Evolutionary conservation across 164 flowering plant genomes (phyloP), one percentile per base, ranked within the genome.

Genomic region (Platanus orientalis): DNA sequence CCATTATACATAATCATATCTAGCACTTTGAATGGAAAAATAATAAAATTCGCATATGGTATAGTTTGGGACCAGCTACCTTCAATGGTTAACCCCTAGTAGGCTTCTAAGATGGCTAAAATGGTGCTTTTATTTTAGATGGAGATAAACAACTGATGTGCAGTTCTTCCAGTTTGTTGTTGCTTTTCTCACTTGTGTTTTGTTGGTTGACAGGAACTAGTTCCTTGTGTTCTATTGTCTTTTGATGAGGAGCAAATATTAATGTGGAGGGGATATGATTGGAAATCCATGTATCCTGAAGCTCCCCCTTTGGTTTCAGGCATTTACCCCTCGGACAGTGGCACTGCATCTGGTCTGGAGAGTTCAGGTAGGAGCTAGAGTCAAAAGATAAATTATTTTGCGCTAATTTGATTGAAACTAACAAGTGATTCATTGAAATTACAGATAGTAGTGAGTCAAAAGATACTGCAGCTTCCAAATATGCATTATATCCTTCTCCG

Each of bases 181-280:
- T 53, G 23, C 57, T 40, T 50, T 54, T 13, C 58, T 63, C 59
- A 57, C 44, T 29, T 30, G n/a, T 26, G 3, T 27, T 20, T 50
- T 60, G n/a, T 28, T 49, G 28, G 23, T 30, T 63, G 16, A 29
- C 95, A 95, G 99, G 99, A 88, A 63, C 70, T 92, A 76, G 99
- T 95, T 73, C 99, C 99, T 49, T 87, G 99, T 75, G 91, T 88
- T 68, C 80, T 95, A 14, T 68, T 95, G 13, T 92, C 97, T 26
- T 92, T 89, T 68, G 97, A 90, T 32, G 81, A 95, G 39, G 97
- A 88, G 73, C 98, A 92, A 69, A 88, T 95, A 71, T 60, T 95
- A 67, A 81, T 80, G 83, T 95, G 97, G 97, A 83, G 97, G 72
- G 97, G 99, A 42, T 71, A 66, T 51, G 76, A 76, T 52, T 95